phyloP scores from a whole-genome alignment of 2,329 filamentous ascomycete genomes.

The Alternaria alternata region DNA sequence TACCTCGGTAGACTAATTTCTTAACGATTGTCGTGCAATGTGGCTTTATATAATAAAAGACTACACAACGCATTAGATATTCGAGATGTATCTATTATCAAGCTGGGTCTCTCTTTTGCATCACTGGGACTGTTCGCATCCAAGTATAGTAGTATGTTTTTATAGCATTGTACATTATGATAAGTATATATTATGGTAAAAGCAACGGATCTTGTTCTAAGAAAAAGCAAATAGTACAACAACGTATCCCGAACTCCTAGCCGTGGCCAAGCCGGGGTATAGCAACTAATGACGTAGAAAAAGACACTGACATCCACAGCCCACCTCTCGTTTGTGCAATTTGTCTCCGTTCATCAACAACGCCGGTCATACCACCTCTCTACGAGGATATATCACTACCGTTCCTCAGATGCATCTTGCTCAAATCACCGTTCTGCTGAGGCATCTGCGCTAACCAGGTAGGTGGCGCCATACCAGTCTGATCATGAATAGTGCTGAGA shows the following conservation, averaged over 20 bases:
- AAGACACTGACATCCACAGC: background rate
- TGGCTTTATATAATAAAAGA: no score
- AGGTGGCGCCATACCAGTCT: slow-evolving; percentile 83
- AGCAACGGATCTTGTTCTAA: background rate
- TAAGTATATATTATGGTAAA: background rate
- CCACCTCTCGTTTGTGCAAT: background rate
- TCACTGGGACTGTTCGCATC: no score
- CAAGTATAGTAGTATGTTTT: background rate
- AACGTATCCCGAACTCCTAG: slow-evolving; percentile 8
- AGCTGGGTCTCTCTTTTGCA: no score
- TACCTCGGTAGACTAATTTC: no score
- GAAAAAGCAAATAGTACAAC: background rate
- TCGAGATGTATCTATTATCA: no score
- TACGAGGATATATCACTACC: slow-evolving; percentile 32
- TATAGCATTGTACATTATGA: background rate
- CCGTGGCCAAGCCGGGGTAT: slow-evolving; percentile 19
- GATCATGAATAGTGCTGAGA: slow-evolving; percentile 85
- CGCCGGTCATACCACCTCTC: background rate
- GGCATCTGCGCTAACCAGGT: slow-evolving; percentile 72
- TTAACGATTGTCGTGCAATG: no score
- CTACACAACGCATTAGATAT: no score
- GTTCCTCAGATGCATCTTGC: slow-evolving; percentile 36
- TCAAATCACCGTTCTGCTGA: slow-evolving; percentile 27
- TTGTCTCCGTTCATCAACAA: background rate
- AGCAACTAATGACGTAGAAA: slow-evolving; percentile 3